Evolutionary conservation across 164 flowering plant genomes (phyloP).

Genomic region (Stephania japonica): DNA sequence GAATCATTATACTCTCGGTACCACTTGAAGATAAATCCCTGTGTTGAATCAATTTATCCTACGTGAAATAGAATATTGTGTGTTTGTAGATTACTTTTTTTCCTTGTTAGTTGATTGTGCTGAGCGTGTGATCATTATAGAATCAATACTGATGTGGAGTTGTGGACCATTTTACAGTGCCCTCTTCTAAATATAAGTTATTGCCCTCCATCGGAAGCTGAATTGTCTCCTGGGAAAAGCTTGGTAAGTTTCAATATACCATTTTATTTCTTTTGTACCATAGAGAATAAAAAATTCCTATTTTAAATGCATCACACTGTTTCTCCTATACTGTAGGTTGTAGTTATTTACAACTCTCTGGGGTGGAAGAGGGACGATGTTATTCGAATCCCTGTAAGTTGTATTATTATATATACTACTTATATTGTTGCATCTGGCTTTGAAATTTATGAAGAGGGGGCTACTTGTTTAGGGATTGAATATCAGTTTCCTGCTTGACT

Average conservation of each 20-base stretch:
- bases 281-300: neutral
- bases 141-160: neutral
- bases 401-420: neutral
- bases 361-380: conserved; percentile 87
- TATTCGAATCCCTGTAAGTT: conserved; percentile 79
- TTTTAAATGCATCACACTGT: neutral
- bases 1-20: too few species aligned
- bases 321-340: conserved; percentile 41
- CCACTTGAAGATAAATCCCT: too few species aligned
- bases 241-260: conserved; percentile 43
- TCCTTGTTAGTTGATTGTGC: too few species aligned
- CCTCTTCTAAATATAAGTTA: conserved; percentile 88
- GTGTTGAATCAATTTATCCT: neutral
- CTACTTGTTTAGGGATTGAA: neutral
- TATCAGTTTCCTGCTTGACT: neutral
- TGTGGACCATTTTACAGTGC: conserved; percentile 49
- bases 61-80: neutral
- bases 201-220: conserved; percentile 83
- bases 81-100: neutral
- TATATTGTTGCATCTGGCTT: neutral
- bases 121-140: neutral
- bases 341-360: conserved; percentile 78
- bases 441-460: neutral
- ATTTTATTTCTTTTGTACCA: neutral
- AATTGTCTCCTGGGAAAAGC: conserved; percentile 48